A percentile compares a stretch with the other conserved stretches of the same genome.
phyloP scores from a whole-genome alignment of 2,329 filamentous ascomycete species.

The Fusarium tjaetaba region DNA sequence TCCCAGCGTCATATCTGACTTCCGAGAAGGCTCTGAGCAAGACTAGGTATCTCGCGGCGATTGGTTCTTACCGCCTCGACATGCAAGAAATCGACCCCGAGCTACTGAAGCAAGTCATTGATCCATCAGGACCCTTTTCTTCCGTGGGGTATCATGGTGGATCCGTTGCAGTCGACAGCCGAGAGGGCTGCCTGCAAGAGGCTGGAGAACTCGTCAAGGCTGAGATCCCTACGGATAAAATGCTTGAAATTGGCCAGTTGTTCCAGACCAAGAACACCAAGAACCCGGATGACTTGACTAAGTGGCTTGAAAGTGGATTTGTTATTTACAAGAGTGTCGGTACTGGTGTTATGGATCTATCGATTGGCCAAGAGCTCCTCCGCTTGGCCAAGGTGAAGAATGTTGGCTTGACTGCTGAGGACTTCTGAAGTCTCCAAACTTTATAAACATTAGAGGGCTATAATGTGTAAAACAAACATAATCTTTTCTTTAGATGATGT shows the following conservation, averaged over 20 bases:
- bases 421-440: conserved; percentile 21
- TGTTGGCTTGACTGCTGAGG: conserved; percentile 54
- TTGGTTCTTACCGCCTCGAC: conserved; percentile 47
- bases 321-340: conserved; percentile 77
- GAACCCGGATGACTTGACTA: conserved; percentile 50
- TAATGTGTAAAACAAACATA: no score
- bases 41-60: conserved; percentile 44
- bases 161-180: conserved; percentile 42
- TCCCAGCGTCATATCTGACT: conserved; percentile 37
- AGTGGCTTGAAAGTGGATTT: conserved; percentile 71
- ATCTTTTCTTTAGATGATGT: no score
- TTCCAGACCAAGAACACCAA: conserved; percentile 46
- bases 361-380: conserved; percentile 68
- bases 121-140: conserved; percentile 15
- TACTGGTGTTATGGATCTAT: conserved; percentile 74
- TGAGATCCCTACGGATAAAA: conserved; percentile 28
- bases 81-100: conserved; percentile 49
- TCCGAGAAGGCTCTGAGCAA: conserved; percentile 37
- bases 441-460: background rate
- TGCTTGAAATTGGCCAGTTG: conserved; percentile 63
- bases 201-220: conserved; percentile 47
- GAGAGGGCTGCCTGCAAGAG: conserved; percentile 45
- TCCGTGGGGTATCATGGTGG: conserved; percentile 4
- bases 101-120: conserved; percentile 36
- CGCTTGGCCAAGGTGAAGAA: conserved; percentile 63